These are phyloP conservation scores for Rhizophagus prolifer DNA, from an alignment of 192 early-diverging fungal genomes.

Conservation along the genomic window DNA sequence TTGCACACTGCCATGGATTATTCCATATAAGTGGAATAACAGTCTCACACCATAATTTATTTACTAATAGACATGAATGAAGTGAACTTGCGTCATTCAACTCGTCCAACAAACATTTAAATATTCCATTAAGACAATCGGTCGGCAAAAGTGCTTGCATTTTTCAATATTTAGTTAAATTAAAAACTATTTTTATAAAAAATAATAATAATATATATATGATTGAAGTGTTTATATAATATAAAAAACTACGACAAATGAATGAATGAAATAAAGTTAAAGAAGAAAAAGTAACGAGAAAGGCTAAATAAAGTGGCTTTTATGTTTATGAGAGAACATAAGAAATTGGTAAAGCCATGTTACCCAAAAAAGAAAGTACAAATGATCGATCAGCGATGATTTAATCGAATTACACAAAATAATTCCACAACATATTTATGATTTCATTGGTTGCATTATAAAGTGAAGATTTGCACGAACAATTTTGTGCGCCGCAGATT, in stretches of 20 bases:
- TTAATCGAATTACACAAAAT: neutral
- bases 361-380: neutral
- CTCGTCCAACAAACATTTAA: slow-evolving; percentile 2
- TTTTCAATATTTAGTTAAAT: neutral
- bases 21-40: slow-evolving; percentile 2
- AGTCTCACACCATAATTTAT: slow-evolving; percentile 21
- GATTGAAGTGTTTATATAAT: too few relatives aligned
- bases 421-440: neutral
- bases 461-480: neutral
- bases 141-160: neutral
- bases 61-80: slow-evolving; percentile 17
- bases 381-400: neutral
- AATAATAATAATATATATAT: too few relatives aligned
- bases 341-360: neutral
- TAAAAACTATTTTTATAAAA: too few relatives aligned
- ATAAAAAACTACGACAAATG: too few relatives aligned
- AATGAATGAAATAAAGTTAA: neutral
- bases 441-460: neutral
- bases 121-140: slow-evolving; percentile 26
- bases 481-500: neutral
- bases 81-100: neutral
- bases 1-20: slow-evolving; percentile 14
- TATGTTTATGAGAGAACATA: neutral
- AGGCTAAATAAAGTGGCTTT: neutral
- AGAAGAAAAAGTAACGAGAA: neutral